phyloP scores from a whole-genome alignment of 2,329 filamentous ascomycete species.

The Hymenoscyphus occultus region DNA sequence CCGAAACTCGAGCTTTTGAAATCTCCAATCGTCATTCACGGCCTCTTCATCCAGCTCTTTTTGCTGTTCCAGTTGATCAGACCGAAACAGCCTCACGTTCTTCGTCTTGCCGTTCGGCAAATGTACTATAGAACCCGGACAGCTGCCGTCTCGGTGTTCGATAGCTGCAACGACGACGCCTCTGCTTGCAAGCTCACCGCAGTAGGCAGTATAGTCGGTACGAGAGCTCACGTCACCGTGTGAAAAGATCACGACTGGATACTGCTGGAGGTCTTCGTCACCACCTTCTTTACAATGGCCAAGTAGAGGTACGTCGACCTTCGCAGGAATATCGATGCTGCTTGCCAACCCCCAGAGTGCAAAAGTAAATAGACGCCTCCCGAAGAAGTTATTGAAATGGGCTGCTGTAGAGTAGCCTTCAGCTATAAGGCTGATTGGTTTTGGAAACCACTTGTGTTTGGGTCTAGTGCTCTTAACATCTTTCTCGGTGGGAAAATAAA shows the following conservation, averaged over 20 bases:
- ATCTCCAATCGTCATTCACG: neutral
- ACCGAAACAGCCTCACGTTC: neutral
- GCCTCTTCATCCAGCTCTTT: neutral
- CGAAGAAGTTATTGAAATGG: neutral
- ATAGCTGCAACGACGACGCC: neutral
- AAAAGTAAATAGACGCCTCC: neutral
- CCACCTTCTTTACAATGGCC: neutral
- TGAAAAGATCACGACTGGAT: neutral
- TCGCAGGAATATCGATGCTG: neutral
- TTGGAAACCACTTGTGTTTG: neutral
- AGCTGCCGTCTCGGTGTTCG: neutral
- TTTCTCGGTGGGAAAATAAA: neutral
- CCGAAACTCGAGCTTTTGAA: constrained; percentile 1
- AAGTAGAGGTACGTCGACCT: neutral
- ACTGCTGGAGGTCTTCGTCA: neutral
- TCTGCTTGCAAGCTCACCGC: neutral
- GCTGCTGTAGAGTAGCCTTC: neutral
- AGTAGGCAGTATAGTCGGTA: neutral
- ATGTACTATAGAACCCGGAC: neutral
- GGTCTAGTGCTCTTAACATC: neutral
- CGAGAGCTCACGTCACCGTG: constrained; percentile 2
- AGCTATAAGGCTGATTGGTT: neutral
- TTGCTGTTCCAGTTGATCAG: neutral
- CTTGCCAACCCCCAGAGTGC: neutral
- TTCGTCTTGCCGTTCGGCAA: neutral